Conservation (phyloP, 75 land plant species). For the Azolla pinnata region DNA sequence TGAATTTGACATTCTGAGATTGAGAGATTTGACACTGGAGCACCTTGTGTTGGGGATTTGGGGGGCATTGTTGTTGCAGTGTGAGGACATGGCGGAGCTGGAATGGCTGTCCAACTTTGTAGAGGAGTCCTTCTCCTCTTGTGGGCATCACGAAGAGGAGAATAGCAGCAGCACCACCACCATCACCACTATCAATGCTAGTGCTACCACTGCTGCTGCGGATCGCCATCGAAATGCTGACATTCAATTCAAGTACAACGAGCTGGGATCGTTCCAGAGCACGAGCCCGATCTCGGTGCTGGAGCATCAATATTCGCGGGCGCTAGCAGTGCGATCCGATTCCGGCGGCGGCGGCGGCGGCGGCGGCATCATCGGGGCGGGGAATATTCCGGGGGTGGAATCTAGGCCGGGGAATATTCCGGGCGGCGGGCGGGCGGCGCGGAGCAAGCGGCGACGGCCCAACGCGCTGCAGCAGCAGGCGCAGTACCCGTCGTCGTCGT, state of each 20-base stretch:
- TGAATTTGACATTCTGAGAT: too few species aligned
- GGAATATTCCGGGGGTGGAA: slow-evolving; percentile 35
- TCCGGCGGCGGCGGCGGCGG: not conserved
- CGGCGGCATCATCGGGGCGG: slow-evolving; percentile 33
- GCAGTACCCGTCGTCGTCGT: slow-evolving; percentile 23
- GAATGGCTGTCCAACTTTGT: slow-evolving; percentile 66
- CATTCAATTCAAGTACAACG: not conserved
- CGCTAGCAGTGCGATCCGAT: slow-evolving; percentile 11
- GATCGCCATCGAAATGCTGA: not conserved
- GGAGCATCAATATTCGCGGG: slow-evolving; percentile 41
- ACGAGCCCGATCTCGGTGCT: slow-evolving; percentile 66
- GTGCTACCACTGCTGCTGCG: not conserved
- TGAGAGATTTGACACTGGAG: too few species aligned
- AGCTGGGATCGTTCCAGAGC: slow-evolving; percentile 23
- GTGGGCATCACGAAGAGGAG: not conserved
- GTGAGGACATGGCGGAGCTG: slow-evolving; percentile 57
- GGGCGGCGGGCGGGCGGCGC: slow-evolving; percentile 35
- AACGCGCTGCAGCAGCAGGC: slow-evolving; percentile 38
- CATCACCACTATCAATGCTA: not conserved
- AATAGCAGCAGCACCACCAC: too few species aligned
- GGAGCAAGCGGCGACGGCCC: slow-evolving; percentile 23
- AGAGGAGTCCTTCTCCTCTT: slow-evolving; percentile 43
- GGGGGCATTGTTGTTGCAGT: too few species aligned
- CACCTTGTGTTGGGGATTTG: too few species aligned
- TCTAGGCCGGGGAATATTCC: slow-evolving; percentile 28